Conservation (phyloP, 2,329 filamentous ascomycete genomes). For the Tricladium varicosporioides region DNA sequence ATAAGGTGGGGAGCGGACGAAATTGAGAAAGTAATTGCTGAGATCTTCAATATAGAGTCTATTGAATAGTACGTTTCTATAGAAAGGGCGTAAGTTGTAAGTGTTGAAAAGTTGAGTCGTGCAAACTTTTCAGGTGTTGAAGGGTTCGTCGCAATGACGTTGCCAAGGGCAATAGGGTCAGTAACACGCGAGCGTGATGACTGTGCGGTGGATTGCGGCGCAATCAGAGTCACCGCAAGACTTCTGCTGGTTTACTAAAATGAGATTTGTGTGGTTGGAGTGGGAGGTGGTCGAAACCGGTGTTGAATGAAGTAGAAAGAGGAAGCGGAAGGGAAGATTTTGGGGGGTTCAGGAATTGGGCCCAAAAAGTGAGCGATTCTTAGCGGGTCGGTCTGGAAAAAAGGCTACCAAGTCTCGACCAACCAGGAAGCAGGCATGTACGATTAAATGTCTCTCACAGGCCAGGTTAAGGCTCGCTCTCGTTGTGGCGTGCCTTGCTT, state of each 20-base stretch:
- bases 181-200: conserved; percentile 3
- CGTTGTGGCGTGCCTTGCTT: background rate
- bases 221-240: too few species aligned
- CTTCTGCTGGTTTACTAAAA: background rate
- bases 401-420: background rate
- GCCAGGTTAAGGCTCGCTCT: background rate
- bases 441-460: background rate
- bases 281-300: background rate
- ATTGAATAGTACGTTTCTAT: too few species aligned
- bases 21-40: background rate
- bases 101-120: background rate
- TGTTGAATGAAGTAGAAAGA: background rate
- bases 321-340: background rate
- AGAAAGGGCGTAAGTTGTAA: too few species aligned
- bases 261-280: background rate
- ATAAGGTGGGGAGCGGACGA: background rate
- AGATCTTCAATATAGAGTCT: too few species aligned
- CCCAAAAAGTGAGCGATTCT: background rate
- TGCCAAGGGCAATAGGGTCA: background rate
- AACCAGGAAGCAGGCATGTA: background rate
- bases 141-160: background rate
- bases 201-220: background rate
- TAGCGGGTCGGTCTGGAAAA: background rate
- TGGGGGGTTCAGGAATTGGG: background rate
- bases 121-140: background rate